Evolutionary conservation across 2,329 filamentous ascomycete genomes (phyloP).

Genomic region (Nannizziopsis barbatae): DNA sequence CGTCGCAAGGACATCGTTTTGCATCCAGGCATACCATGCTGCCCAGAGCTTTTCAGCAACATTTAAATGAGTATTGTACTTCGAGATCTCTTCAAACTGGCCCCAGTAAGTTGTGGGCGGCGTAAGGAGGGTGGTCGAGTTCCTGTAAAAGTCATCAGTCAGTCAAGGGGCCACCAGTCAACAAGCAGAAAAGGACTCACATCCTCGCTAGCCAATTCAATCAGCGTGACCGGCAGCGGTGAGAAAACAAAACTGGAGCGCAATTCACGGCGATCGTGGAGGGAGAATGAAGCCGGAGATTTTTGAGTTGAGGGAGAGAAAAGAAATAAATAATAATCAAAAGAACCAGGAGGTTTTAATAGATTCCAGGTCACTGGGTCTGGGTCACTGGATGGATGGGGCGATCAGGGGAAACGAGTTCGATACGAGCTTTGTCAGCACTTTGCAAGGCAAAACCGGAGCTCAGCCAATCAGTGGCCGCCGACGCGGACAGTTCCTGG

Average conservation of each 20-base stretch:
- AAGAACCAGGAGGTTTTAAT: background rate
- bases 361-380: background rate
- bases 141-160: slow-evolving; percentile 26
- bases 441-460: background rate
- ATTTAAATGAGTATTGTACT: slow-evolving; percentile 76
- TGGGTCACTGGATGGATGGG: too few species aligned
- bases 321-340: slow-evolving; percentile 1
- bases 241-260: background rate
- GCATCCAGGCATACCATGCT: slow-evolving; percentile 95
- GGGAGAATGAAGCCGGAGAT: background rate
- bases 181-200: slow-evolving; percentile 14
- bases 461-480: slow-evolving; percentile 1
- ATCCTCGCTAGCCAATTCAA: slow-evolving; percentile 14
- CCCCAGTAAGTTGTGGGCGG: slow-evolving; percentile 49
- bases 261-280: background rate
- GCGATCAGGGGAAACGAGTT: background rate
- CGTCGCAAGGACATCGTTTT: slow-evolving; percentile 91
- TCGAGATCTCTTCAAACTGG: slow-evolving; percentile 53
- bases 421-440: background rate
- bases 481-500: slow-evolving; percentile 3
- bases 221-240: slow-evolving; percentile 11
- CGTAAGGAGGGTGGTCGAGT: slow-evolving; percentile 36
- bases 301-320: background rate
- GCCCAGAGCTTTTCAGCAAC: slow-evolving; percentile 82
- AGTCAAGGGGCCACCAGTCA: slow-evolving; percentile 3